Conservation (phyloP, 306 rosid genomes). For the Gynostemma pentaphyllum region DNA sequence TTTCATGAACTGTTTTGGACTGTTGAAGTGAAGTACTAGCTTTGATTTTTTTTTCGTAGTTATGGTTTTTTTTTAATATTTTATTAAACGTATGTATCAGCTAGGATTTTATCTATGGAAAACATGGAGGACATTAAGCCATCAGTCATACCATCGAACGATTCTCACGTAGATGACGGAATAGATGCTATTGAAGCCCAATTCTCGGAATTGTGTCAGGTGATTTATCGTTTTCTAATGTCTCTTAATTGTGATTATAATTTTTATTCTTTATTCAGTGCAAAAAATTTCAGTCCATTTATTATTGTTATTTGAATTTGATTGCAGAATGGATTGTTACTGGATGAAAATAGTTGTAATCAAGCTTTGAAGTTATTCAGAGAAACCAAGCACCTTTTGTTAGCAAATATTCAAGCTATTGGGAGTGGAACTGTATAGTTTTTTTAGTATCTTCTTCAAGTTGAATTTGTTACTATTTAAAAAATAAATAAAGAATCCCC, state of each 20-base stretch:
- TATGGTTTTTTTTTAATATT: neutral
- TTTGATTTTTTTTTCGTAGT: neutral
- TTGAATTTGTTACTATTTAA: neutral
- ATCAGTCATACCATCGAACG: constrained; percentile 9
- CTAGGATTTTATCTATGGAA: constrained; percentile 27
- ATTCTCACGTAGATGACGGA: constrained; percentile 12
- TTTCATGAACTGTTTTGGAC: neutral
- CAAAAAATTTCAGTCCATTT: neutral
- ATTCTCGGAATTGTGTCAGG: constrained; percentile 63
- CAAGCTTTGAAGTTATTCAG: constrained; percentile 51
- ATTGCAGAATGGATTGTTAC: constrained; percentile 41
- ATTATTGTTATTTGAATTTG: neutral
- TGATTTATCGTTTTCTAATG: neutral
- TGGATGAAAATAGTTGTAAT: constrained; percentile 37
- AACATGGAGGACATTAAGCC: constrained; percentile 43
- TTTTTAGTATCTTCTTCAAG: neutral
- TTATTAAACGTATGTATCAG: constrained; percentile 2
- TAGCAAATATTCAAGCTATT: constrained; percentile 39
- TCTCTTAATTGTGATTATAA: neutral
- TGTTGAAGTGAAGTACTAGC: neutral
- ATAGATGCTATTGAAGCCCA: constrained; percentile 35
- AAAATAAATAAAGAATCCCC: neutral
- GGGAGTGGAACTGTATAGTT: constrained; percentile 59
- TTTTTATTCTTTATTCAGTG: neutral
- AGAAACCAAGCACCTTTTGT: constrained; percentile 49